phyloP scores from a whole-genome alignment of 164 flowering plant genomes.

The Saururus chinensis region DNA sequence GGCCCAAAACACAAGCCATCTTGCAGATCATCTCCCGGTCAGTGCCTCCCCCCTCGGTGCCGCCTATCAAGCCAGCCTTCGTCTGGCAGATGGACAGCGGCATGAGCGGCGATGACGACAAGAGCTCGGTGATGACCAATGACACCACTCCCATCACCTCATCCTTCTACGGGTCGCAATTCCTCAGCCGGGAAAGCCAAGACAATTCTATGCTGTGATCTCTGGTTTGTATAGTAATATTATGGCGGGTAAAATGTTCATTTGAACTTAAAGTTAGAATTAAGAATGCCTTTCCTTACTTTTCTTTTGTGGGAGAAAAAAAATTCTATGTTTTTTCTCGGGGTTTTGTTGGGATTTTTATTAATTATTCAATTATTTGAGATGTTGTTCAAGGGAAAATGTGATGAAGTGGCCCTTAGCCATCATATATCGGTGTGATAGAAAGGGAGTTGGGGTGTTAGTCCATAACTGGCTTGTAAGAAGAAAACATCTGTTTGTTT shows the following conservation, averaged over 20 bases:
- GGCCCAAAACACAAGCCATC: conserved; percentile 42
- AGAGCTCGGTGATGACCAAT: neutral
- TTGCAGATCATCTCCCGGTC: conserved; percentile 42
- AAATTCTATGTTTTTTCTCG: neutral
- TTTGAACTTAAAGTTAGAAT: neutral
- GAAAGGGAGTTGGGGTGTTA: no score
- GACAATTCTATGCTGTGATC: neutral
- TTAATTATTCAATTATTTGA: neutral
- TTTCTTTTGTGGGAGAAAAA: neutral
- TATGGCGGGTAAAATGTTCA: neutral
- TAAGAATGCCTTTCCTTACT: neutral
- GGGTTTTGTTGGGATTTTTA: neutral
- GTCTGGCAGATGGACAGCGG: conserved; percentile 36
- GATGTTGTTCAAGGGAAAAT: no score
- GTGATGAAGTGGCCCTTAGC: no score
- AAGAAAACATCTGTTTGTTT: no score
- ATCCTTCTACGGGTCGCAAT: conserved; percentile 8
- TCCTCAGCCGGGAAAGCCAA: conserved; percentile 4
- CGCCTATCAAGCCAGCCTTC: conserved; percentile 54
- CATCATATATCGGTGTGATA: no score
- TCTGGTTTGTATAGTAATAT: no score
- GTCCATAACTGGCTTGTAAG: no score
- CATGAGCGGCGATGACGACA: conserved; percentile 3
- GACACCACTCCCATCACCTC: conserved; percentile 17
- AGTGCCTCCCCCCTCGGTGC: conserved; percentile 32